Percentiles rank a stretch among this genome's conserved stretches.
These are phyloP conservation scores for Citrus hindsii DNA, from an alignment of 345 rosid genomes.

Conservation along the genomic window DNA sequence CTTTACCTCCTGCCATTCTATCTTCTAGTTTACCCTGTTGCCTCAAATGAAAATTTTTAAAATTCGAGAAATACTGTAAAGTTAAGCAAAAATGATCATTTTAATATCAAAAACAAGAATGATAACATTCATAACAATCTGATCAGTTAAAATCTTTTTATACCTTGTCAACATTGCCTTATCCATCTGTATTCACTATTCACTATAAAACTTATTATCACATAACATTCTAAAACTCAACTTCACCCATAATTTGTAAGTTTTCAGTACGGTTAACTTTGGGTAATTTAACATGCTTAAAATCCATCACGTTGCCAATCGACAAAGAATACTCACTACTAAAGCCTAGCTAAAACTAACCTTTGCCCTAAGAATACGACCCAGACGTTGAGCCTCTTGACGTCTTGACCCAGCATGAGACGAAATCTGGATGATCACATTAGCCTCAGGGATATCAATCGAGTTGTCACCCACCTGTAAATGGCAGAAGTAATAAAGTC, in stretches of 20 bases:
- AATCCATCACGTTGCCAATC: neutral
- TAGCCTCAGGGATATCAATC: conserved; percentile 97
- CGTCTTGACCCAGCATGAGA: conserved; percentile 99
- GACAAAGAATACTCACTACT: neutral
- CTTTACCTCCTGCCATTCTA: conserved; percentile 98
- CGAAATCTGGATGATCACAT: conserved; percentile 94
- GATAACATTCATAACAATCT: neutral
- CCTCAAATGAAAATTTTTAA: neutral
- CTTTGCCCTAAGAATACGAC: conserved; percentile 99
- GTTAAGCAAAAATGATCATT: neutral
- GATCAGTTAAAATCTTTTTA: neutral
- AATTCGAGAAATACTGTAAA: neutral
- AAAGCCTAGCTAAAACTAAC: conserved; percentile 29
- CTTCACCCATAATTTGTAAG: neutral
- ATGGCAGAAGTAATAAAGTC: conserved; percentile 7
- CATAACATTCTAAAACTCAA: neutral
- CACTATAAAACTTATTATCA: neutral
- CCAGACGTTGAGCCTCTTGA: conserved; percentile 96
- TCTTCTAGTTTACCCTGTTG: conserved; percentile 88
- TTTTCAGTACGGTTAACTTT: neutral
- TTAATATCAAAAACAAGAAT: neutral
- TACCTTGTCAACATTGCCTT: neutral
- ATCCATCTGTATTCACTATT: neutral
- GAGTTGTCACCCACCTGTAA: conserved; percentile 97
- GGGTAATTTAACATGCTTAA: neutral